Percentiles rank a stretch among this genome's conserved stretches.
These are phyloP conservation scores for Penicillium sp. DNA, from an alignment of 2,329 filamentous ascomycete species.

Conservation along the genomic window DNA sequence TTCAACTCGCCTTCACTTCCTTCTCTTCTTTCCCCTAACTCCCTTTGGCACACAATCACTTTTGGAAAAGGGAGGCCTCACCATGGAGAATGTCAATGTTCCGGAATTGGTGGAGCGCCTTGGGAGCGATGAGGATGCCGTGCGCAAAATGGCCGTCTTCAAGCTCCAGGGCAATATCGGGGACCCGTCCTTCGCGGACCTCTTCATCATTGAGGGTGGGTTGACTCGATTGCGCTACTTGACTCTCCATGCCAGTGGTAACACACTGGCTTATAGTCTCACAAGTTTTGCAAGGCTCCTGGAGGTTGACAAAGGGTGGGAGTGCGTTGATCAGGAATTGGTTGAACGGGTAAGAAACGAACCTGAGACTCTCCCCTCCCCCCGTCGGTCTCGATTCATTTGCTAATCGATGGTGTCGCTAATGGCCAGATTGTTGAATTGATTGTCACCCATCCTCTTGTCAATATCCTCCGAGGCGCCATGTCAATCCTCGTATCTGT, in stretches of 20 bases:
- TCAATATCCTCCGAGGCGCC: constrained; percentile 94
- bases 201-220: constrained; percentile 89
- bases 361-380: neutral
- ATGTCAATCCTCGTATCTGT: constrained; percentile 96
- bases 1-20: neutral
- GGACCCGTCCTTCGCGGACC: constrained; percentile 92
- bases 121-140: constrained; percentile 73
- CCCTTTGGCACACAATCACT: neutral
- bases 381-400: neutral
- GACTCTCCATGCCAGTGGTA: constrained; percentile 81
- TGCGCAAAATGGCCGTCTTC: constrained; percentile 98
- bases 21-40: neutral
- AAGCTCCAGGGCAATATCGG: constrained; percentile 94
- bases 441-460: constrained; percentile 89
- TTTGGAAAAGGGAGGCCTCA: neutral
- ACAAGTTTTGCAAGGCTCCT: constrained; percentile 83
- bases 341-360: constrained; percentile 57
- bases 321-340: constrained; percentile 56
- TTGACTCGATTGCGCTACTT: constrained; percentile 77
- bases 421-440: constrained; percentile 72
- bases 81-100: constrained; percentile 57
- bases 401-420: neutral
- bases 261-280: constrained; percentile 92
- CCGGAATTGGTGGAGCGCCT: constrained; percentile 60
- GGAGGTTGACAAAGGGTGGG: constrained; percentile 98